Conservation (phyloP, 345 rosid genomes). For the Lepidium aucheri region DNA sequence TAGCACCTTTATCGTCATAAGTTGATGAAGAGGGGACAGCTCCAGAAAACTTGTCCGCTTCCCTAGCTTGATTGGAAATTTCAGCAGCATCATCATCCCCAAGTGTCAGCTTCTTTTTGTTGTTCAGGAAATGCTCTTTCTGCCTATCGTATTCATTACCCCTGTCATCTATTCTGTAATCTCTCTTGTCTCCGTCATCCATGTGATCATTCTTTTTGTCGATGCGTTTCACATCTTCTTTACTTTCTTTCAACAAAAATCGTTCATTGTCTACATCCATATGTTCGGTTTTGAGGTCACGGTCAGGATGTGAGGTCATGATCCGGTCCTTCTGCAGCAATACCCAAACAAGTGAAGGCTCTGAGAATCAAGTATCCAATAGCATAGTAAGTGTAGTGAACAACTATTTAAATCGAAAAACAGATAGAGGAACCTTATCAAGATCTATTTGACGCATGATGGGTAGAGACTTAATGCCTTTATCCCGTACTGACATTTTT, state of each 20-base stretch:
- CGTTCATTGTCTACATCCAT: conserved; percentile 48
- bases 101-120: conserved; percentile 36
- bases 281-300: conserved; percentile 48
- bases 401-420: no score
- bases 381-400: no score
- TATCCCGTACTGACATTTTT: conserved; percentile 31
- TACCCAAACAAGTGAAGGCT: no score
- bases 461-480: conserved; percentile 24
- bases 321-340: conserved; percentile 55
- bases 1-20: conserved; percentile 45
- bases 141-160: conserved; percentile 25
- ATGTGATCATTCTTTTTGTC: no score
- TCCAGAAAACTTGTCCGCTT: conserved; percentile 44
- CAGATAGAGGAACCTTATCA: no score
- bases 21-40: conserved; percentile 38
- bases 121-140: conserved; percentile 47
- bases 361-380: no score
- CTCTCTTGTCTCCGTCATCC: no score
- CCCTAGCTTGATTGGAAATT: conserved; percentile 45
- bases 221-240: no score
- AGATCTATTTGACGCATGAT: no score
- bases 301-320: conserved; percentile 36
- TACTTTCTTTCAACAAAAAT: conserved; percentile 34
- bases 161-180: no score
- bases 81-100: conserved; percentile 41